Base-by-base conservation (phyloP, 148 eudicot genomes). In the Euryodendron excelsum region DNA sequence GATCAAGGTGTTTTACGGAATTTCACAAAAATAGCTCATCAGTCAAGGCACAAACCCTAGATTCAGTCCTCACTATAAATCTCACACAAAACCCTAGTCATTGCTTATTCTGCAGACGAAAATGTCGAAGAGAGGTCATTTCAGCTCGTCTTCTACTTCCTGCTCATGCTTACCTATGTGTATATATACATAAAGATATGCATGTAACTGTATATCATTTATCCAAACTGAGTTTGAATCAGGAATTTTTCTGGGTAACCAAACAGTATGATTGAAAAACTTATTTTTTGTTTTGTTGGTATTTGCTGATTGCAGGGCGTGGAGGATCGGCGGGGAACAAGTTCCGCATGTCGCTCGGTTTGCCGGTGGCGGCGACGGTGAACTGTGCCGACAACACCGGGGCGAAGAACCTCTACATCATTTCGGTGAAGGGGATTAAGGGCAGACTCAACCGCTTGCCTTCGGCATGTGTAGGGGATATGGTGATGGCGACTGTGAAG, bases 291-390 rank as follows among this genome's bases (percentile, higher is more conserved):
- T 1, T 5, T 17, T 21, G 0, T 11, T 41, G 36, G 23, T 72
- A 36, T 62, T 67, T 34, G 44, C 5, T 30, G 69, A 21, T 47
- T 59, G 71, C 52, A 90, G 94, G 97, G 25, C 88, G 97, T 13
- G 97, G 93, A 82, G 97, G 97, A 14, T 83, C 88, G 17, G 97
- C 97, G 69, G 97, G 97, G 4, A 92, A 92, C 88, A 90, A 90
- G 87, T 90, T 90, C 83, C 82, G 94, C 77, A 92, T 90, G 97
- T 89, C 97, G 21, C 89, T 92, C 78, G 97, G 97, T 84, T 75
- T 92, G 20, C 97, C 94, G 60, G 93, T 90, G 91, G 93, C 92
- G 72, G 97, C 94, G 53, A 81, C 84, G 27, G 90, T 90, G 79
- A 92, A 92, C 82, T 92, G 94, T n/a, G n/a, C n/a, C n/a, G n/a